Conservation (phyloP, 2,329 filamentous ascomycete species). For the Biscogniauxia sp. region DNA sequence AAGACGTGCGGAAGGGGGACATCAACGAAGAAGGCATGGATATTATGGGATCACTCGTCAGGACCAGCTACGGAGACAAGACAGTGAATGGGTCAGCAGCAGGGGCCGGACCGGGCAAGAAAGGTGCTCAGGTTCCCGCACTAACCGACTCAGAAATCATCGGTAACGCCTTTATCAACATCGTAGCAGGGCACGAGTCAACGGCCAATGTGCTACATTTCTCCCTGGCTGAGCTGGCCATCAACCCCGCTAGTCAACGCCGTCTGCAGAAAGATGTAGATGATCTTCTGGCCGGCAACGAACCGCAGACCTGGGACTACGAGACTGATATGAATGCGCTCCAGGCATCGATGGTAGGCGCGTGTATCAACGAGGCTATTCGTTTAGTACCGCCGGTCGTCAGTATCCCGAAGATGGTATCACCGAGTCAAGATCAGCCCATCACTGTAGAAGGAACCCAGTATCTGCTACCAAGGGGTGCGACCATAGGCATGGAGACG, state of each 20-base stretch:
- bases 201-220: constrained; percentile 75
- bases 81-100: constrained; percentile 11
- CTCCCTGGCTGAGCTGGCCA: constrained; percentile 64
- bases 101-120: constrained; percentile 10
- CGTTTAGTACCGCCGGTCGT: constrained; percentile 68
- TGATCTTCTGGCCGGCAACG: constrained; percentile 55
- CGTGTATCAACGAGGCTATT: constrained; percentile 72
- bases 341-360: constrained; percentile 65
- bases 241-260: constrained; percentile 61
- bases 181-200: constrained; percentile 77
- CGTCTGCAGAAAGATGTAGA: constrained; percentile 68
- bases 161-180: constrained; percentile 68
- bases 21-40: constrained; percentile 48
- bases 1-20: constrained; percentile 37
- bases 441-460: constrained; percentile 52
- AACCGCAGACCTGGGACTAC: constrained; percentile 65
- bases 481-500: neutral
- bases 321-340: constrained; percentile 62
- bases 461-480: constrained; percentile 8
- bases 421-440: constrained; percentile 47
- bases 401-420: constrained; percentile 65
- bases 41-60: constrained; percentile 50
- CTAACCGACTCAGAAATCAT: constrained; percentile 65
- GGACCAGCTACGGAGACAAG: constrained; percentile 38
- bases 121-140: constrained; percentile 31